phyloP scores from a whole-genome alignment of 805 yeast species.

The Starmerella floricola region DNA sequence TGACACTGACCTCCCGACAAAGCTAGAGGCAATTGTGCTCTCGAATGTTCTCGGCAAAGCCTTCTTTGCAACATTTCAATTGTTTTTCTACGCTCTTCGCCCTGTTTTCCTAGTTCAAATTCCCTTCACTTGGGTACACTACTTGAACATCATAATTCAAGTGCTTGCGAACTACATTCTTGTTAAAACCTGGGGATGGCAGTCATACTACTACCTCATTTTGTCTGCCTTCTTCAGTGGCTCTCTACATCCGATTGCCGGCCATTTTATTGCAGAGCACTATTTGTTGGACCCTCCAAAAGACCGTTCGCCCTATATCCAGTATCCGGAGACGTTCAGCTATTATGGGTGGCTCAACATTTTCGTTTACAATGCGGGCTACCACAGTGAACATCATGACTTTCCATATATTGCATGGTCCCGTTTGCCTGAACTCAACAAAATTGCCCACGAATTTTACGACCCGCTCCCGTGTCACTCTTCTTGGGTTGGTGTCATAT shows the following conservation, averaged over 20 bases:
- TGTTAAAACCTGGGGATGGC: conserved; percentile 50
- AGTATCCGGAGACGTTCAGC: conserved; percentile 64
- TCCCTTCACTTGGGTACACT: conserved; percentile 62
- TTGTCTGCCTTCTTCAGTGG: conserved; percentile 80
- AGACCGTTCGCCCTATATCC: conserved; percentile 16
- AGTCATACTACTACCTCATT: conserved; percentile 52
- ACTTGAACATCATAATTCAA: conserved; percentile 53
- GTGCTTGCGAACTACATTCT: conserved; percentile 45
- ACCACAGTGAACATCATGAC: conserved; percentile 91
- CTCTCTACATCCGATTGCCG: conserved; percentile 85
- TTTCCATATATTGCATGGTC: conserved; percentile 93
- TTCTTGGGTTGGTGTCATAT: conserved; percentile 68
- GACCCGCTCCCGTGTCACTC: conserved; percentile 63
- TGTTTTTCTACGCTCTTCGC: conserved; percentile 76
- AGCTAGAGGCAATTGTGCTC: conserved; percentile 58
- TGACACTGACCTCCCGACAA: conserved; percentile 83
- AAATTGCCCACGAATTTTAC: conserved; percentile 69
- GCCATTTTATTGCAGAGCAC: conserved; percentile 93
- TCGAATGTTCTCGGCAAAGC: conserved; percentile 77
- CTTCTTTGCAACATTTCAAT: conserved; percentile 80
- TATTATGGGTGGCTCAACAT: conserved; percentile 71
- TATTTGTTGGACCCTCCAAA: conserved; percentile 41
- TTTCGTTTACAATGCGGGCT: conserved; percentile 85
- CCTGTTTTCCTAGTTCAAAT: conserved; percentile 77
- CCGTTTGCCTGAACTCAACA: conserved; percentile 48